Evolutionary conservation across 768 basidiomycete genomes (phyloP), one percentile per base, ranked within the genome.

Genomic region (Paxillus involutus): DNA sequence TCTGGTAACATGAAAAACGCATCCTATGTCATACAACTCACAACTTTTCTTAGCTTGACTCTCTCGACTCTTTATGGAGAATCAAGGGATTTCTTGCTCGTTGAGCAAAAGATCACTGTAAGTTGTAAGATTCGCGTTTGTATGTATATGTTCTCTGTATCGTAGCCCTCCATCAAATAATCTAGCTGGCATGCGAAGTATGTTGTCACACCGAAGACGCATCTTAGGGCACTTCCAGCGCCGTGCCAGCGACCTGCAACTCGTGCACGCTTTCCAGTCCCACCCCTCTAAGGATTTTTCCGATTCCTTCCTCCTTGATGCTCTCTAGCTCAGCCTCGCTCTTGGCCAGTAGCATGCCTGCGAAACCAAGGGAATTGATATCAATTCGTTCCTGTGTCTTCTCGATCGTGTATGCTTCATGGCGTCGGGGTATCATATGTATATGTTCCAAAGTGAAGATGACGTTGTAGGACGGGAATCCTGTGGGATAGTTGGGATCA

Each of bases 341-440:
- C 75, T 89, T 92, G 24, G 91, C 92, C 51, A 97, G 80, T 56
- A 97, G 62, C 86, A 91, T 84, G 1, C 95, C 95, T 7, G 92
- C 89, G 66, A 88, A 97, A 13, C 91, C 95, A 45, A 97, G 78
- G 43, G 95, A 80, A 69, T 98, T 97, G 41, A 98, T 77, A 62
- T 83, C 82, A 26, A 98, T 63, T 50, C 70, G 56, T 33, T 83
- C 80, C n/a, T 82, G 81, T 3, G 80, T 81, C 47, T 74, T 77
- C 49, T 70, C 56, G 5, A 89, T 70, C 11, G 63, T 68, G 68
- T 87, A 79, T n/a, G 68, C 71, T 65, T 93, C 91, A 32, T 72
- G 71, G 46, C 76, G 77, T 37, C 95, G 84, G 30, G 95, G 95
- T 63, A 98, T 83, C 52, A 97, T 53, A 69, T 96, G 86, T 53